Base-by-base conservation (phyloP, 129 eudicot genomes). In the Smallanthus sonchifolius region DNA sequence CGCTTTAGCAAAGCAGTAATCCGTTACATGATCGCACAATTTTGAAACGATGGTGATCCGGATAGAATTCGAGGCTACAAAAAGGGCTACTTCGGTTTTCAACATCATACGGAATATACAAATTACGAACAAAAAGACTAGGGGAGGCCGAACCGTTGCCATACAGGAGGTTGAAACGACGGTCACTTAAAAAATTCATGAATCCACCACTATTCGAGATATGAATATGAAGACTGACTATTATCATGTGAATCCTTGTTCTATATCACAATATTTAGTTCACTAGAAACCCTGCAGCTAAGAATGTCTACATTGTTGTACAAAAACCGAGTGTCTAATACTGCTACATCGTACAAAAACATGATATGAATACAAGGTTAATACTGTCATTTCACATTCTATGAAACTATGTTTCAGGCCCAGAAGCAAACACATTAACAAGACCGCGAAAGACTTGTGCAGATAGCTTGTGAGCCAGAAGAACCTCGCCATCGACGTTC, bases 401-500 rank as follows among this genome's bases (percentile, higher is more conserved):
- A 15, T 42, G 44, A 62, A 47, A 30, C 56, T 81, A 86, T 40
- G 54, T 87, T 68, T 86, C 89, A 6, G 99, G 97, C 13, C 99
- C 99, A 15, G 87, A 67, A 28, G 99, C 99, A 75, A 94, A 94
- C 79, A 91, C 63, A 77, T 80, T 86, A 57, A 91, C 54, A n/a
- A 91, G 89, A 59, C 96, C 92, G 2, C 96, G 88, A 70, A 88
- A 83, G 49, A 91, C 97, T 82, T 88, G 97, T 57, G 91, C 96
- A 0, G 96, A 88, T 16, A 88, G 84, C 79, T 88, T 77, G 62
- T 88, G 97, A 10, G 97, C 99, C 32, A 24, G 79, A 72, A 94
- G 84, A 32, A 91, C 69, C 87, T 94, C 99, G 15, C 99, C 99
- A 37, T 94, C 99, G 69, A 94, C 86, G 56, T 94, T 94, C 99